Conservation (phyloP, 1,139 yeast genomes). For the Yamadazyma pseudoaaseri region DNA sequence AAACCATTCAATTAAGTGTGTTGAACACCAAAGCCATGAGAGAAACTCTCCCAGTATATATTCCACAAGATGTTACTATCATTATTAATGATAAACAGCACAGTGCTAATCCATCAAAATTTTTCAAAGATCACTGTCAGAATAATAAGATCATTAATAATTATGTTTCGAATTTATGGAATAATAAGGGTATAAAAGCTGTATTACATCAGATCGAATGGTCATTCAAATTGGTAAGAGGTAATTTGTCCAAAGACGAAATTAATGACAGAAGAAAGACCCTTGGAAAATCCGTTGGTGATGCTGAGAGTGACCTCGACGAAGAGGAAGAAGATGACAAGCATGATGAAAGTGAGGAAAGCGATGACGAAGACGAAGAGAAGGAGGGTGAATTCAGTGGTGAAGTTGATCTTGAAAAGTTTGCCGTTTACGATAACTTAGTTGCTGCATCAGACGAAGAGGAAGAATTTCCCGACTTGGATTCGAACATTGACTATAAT, state of each 20-base stretch:
- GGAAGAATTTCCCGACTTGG: conserved; percentile 26
- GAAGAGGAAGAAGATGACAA: conserved; percentile 18
- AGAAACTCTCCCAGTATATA: conserved; percentile 31
- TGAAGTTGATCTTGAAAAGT: conserved; percentile 27
- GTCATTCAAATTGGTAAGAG: conserved; percentile 60
- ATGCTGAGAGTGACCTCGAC: conserved; percentile 16
- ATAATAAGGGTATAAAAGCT: conserved; percentile 50
- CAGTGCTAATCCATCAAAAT: conserved; percentile 43
- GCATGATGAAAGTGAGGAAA: too few species aligned
- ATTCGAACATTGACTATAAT: conserved; percentile 52
- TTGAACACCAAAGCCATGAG: conserved; percentile 26
- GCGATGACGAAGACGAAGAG: conserved; percentile 14
- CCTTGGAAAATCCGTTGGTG: conserved; percentile 22
- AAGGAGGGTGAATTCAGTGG: too few species aligned
- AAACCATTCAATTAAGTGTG: conserved; percentile 25
- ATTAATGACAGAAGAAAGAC: conserved; percentile 28
- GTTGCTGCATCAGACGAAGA: conserved; percentile 54
- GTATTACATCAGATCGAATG: conserved; percentile 50
- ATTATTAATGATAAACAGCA: conserved; percentile 28
- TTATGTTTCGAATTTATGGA: conserved; percentile 58
- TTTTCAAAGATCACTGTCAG: conserved; percentile 48
- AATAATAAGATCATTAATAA: conserved; percentile 40
- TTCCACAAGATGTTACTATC: conserved; percentile 22
- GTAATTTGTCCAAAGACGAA: conserved; percentile 50
- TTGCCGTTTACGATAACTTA: conserved; percentile 47